Base-by-base conservation (phyloP, 208 protist species). In the Endotrypanum monterogeii region DNA sequence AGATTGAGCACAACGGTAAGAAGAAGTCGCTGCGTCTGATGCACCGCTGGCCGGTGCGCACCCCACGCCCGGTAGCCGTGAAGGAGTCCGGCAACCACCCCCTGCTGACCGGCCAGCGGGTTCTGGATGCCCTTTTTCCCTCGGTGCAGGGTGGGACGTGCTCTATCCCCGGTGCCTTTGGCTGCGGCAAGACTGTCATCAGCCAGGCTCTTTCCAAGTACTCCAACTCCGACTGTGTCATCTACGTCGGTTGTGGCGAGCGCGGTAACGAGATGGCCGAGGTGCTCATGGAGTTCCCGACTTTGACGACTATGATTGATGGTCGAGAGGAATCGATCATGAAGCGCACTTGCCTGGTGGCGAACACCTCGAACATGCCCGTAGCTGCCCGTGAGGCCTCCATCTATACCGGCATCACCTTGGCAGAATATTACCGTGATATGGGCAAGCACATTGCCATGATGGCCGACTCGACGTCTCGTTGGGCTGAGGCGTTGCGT, bases 341-440 rank as follows among this genome's bases (percentile, higher is more conserved):
- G 99, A 98, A 99, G 87, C 97, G 99, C 70, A 99, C 99, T 55
- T 98, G 94, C 62, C 90, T 99, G 20, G 99, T 99, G n/a, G 99
- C 99, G 44, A 99, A 99, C 87, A 99, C 99, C 16, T 99, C 99
- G 46, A 99, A 99, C 92, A 99, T 99, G 99, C 99, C 99, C 30
- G 99, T 99, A 58, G 99, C 99, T 73, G 99, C 99, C 32, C 98
- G 99, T 96, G 99, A 99, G 93, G 99, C 99, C n/a, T 99, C 99
- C 37, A 99, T 99, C 78, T 99, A 99, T 88, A 99, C 99, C 54
- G 98, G 98, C 80, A 99, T 99, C 81, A 99, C 99, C 28, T 87
- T 99, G 0, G 97, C 99, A 41, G 99, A 99, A 89, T 99, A 99
- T 91, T 99, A 99, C 87, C 90, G 99, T 83, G 99, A 99, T 92